Evolutionary conservation across 108 stramenopile species (phyloP).

Genomic region (Stephanodiscus minutulus): DNA sequence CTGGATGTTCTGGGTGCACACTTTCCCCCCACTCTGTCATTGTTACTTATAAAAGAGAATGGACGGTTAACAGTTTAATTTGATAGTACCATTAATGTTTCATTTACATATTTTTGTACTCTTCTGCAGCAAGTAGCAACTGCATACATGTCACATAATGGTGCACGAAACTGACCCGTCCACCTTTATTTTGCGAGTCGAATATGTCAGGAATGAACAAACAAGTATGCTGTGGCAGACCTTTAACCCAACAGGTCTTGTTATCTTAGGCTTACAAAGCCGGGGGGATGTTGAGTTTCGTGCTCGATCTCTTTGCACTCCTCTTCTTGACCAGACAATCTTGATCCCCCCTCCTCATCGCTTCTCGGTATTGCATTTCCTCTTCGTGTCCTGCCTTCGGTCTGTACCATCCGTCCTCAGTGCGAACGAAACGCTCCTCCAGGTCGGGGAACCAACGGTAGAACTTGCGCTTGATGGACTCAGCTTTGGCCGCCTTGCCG

Average conservation of each 20-base stretch:
- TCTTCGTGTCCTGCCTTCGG: slow-evolving; percentile 39
- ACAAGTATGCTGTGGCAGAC: not conserved
- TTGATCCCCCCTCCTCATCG: slow-evolving; percentile 32
- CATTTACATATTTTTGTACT: not conserved
- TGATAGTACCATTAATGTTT: not conserved
- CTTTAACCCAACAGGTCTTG: not conserved
- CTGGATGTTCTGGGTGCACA: not conserved
- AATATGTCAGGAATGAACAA: not conserved
- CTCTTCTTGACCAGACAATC: slow-evolving; percentile 26
- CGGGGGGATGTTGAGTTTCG: not conserved
- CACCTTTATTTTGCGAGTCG: not conserved
- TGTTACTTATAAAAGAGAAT: not conserved
- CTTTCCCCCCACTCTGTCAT: not conserved
- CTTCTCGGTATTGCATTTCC: slow-evolving; percentile 27
- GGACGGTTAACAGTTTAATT: too few species aligned
- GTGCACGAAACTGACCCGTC: too few species aligned
- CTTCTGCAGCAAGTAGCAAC: not conserved
- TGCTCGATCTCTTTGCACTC: slow-evolving; percentile 18
- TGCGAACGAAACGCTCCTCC: slow-evolving; percentile 34
- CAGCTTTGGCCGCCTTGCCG: slow-evolving; percentile 30
- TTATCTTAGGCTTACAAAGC: slow-evolving; percentile 8
- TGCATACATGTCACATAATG: not conserved
- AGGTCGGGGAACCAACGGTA: slow-evolving; percentile 54
- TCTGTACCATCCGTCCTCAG: slow-evolving; percentile 23
- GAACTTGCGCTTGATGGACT: slow-evolving; percentile 43